A percentile compares a stretch with the other conserved stretches of the same genome.
These are phyloP conservation scores for Vaccinium macrocarpon DNA, from an alignment of 148 eudicot genomes.

Conservation along the genomic window DNA sequence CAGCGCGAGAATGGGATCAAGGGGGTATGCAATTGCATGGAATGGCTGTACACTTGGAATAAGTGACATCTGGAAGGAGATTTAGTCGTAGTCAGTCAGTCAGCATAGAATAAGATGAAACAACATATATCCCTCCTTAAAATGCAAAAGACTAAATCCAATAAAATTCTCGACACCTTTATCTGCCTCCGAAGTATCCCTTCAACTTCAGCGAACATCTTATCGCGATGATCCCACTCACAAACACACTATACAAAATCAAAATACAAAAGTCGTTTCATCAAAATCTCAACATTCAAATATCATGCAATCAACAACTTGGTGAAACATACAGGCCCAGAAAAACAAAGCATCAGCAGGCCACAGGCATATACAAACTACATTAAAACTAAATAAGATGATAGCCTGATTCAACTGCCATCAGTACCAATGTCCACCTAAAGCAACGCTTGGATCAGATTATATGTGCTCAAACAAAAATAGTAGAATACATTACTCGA, in stretches of 20 bases:
- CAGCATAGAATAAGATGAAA: not conserved
- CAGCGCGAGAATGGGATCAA: slow-evolving; percentile 89
- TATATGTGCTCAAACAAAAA: not conserved
- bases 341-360: not conserved
- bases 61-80: slow-evolving; percentile 62
- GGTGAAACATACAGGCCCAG: not conserved
- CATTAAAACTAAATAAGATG: not conserved
- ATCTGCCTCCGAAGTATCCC: slow-evolving; percentile 80
- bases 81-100: not conserved
- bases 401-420: not conserved
- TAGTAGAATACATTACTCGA: not conserved
- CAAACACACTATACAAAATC: slow-evolving; percentile 64
- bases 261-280: slow-evolving; percentile 6
- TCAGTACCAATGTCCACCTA: not conserved
- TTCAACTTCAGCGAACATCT: slow-evolving; percentile 84
- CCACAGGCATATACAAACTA: not conserved
- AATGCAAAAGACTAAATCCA: not conserved
- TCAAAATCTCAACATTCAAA: not conserved
- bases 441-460: not conserved
- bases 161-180: slow-evolving; percentile 44
- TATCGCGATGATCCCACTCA: slow-evolving; percentile 86
- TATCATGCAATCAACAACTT: slow-evolving; percentile 1
- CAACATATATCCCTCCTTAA: not conserved
- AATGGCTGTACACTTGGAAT: slow-evolving; percentile 98
- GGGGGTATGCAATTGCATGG: slow-evolving; percentile 98